phyloP scores from a whole-genome alignment of 192 early-diverging fungal species.

The Backusella psychrophila region DNA sequence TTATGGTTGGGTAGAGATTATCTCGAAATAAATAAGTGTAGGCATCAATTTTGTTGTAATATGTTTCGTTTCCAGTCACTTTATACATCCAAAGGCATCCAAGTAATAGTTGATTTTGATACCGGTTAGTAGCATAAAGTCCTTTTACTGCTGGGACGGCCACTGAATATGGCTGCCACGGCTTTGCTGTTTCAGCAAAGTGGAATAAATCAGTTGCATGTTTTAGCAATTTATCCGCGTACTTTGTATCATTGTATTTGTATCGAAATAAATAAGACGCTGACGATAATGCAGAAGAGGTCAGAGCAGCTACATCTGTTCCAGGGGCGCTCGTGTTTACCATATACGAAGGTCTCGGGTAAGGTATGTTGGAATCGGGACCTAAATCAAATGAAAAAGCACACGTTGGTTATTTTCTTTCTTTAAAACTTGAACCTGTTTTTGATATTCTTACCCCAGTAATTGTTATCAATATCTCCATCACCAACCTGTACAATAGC shows the following conservation, averaged over 20 bases:
- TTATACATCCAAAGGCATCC: conserved; percentile 50
- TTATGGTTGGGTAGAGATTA: conserved; percentile 6
- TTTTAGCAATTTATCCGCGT: conserved; percentile 33
- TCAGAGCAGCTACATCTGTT: conserved; percentile 46
- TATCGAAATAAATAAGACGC: conserved; percentile 47
- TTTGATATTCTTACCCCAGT: conserved; percentile 34
- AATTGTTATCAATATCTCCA: conserved; percentile 41
- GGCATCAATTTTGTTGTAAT: conserved; percentile 30
- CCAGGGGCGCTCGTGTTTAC: conserved; percentile 39
- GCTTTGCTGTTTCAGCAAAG: conserved; percentile 40
- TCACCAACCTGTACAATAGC: conserved; percentile 26
- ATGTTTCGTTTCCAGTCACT: conserved; percentile 35
- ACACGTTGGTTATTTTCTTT: background rate
- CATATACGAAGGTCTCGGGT: conserved; percentile 39
- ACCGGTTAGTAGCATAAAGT: conserved; percentile 41
- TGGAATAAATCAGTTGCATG: conserved; percentile 41
- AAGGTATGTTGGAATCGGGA: conserved; percentile 29
- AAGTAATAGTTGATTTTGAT: conserved; percentile 46
- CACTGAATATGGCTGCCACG: conserved; percentile 33
- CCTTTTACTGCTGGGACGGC: conserved; percentile 20
- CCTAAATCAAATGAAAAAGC: background rate
- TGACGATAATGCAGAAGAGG: conserved; percentile 48
- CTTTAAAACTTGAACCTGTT: background rate
- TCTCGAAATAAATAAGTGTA: conserved; percentile 35
- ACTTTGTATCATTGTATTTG: conserved; percentile 39